Conservation (phyloP, 768 basidiomycete genomes). For the Amanita pseudoporphyria region DNA sequence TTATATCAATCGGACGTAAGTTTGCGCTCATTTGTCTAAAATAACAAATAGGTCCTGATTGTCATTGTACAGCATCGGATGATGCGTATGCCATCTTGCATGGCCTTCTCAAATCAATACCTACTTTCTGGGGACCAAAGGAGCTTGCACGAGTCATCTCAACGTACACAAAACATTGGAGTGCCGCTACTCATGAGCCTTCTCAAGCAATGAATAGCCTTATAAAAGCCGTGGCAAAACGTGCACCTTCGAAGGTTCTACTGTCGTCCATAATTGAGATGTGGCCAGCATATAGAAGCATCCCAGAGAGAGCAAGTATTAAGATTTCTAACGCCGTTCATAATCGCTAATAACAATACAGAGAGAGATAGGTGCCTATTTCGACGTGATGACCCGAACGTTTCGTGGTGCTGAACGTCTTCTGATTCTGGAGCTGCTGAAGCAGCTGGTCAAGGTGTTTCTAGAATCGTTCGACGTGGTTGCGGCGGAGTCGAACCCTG, state of each 20-base stretch:
- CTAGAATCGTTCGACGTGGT: constrained; percentile 61
- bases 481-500: constrained; percentile 19
- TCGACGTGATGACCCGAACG: constrained; percentile 56
- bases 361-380: constrained; percentile 42
- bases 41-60: constrained; percentile 1
- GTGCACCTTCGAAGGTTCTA: constrained; percentile 54
- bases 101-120: constrained; percentile 63
- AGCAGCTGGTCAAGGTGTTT: constrained; percentile 67
- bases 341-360: constrained; percentile 9
- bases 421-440: constrained; percentile 56
- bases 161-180: constrained; percentile 41
- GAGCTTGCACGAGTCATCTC: constrained; percentile 50
- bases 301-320: constrained; percentile 26
- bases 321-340: too few relatives aligned
- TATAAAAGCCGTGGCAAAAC: constrained; percentile 61
- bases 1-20: constrained; percentile 28
- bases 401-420: constrained; percentile 56
- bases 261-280: constrained; percentile 53
- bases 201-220: constrained; percentile 31
- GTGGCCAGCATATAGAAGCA: constrained; percentile 34
- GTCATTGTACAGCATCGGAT: constrained; percentile 19
- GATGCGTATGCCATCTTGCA: constrained; percentile 44
- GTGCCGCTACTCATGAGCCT: constrained; percentile 22
- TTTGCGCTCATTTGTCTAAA: neutral
- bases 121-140: constrained; percentile 66